Evolutionary conservation across 805 yeast species (phyloP), one percentile per base, ranked within the genome.

Genomic region (Zygotorulaspora sp.): DNA sequence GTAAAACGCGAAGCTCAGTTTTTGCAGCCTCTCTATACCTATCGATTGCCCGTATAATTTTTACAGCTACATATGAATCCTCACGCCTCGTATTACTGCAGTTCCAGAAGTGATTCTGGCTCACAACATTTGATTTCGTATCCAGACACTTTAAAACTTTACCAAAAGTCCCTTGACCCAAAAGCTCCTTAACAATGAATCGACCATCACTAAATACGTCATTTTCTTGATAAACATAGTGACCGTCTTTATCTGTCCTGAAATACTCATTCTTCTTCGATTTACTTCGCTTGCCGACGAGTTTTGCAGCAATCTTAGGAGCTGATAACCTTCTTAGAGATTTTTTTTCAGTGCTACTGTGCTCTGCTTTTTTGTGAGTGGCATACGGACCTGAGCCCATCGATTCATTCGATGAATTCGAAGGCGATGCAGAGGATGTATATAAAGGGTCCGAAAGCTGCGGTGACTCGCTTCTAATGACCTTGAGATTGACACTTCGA

Each of bases 111-210:
- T 22, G 40, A 29, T 19, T 36, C 24, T 13, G 31, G 16, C 17
- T 30, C 26, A 28, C 19, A 9, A 24, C 33, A 14, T 77, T 67
- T 30, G 75, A 69, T 13, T 69, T 63, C 36, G 71, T 67, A 57
- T 92, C 97, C 48, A 71, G 72, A 63, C 97, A 90, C 64, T 90
- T 92, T 28, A 89, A 94, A 32, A 92, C 99, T 65, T 92, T 97
- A 7, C 98, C 98, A 70, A 92, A 92, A 1, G 98, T 89, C 2
- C 99, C 99, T 45, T 89, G 90, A 1, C 99, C 99, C 39, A 92
- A 66, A 22, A 87, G 65, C 41, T 77, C 71, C 22, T 74, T 62
- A 9, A 89, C 81, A 13, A 72, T 64, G 59, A 83, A 89, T 31
- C 95, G 63, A 35, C 66, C 68, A 11, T 47, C 40, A n/a, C 95